A percentile compares a stretch with the other conserved stretches of the same genome.
Evolutionary conservation across 345 rosid species (phyloP).

Genomic region (Aquilaria sinensis): DNA sequence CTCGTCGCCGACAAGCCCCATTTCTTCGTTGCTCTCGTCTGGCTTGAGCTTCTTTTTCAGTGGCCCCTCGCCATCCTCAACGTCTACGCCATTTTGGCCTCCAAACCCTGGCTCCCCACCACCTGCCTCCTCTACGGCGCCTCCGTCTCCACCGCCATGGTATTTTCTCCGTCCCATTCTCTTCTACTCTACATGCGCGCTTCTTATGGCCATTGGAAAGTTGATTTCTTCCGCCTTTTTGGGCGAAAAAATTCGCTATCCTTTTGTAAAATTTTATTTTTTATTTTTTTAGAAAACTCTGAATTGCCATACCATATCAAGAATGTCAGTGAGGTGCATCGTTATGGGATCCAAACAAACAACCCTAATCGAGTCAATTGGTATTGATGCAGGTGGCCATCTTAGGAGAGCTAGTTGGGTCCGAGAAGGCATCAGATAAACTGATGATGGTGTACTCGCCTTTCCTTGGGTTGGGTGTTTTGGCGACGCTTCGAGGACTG

Average conservation of each 20-base stretch:
- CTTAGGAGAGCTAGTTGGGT: conserved; percentile 52
- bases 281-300: no score
- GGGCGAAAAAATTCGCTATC: no score
- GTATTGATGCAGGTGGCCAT: conserved; percentile 42
- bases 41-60: conserved; percentile 62
- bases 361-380: no score
- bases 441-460: conserved; percentile 51
- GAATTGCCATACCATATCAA: no score
- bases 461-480: conserved; percentile 43
- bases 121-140: conserved; percentile 74
- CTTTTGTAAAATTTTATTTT: not conserved
- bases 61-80: conserved; percentile 74
- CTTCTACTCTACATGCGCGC: not conserved
- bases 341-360: no score
- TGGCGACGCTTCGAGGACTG: conserved; percentile 63
- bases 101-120: conserved; percentile 62
- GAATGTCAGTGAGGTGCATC: no score
- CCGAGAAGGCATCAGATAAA: conserved; percentile 51
- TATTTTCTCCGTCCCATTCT: conserved; percentile 14
- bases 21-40: conserved; percentile 62
- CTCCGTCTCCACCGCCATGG: conserved; percentile 62
- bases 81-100: conserved; percentile 42
- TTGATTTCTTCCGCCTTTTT: not conserved
- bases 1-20: conserved; percentile 58
- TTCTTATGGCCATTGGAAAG: not conserved